These are phyloP conservation scores for Ganoderma boninense DNA, from an alignment of 1,284 basidiomycete genomes.

Conservation along the genomic window DNA sequence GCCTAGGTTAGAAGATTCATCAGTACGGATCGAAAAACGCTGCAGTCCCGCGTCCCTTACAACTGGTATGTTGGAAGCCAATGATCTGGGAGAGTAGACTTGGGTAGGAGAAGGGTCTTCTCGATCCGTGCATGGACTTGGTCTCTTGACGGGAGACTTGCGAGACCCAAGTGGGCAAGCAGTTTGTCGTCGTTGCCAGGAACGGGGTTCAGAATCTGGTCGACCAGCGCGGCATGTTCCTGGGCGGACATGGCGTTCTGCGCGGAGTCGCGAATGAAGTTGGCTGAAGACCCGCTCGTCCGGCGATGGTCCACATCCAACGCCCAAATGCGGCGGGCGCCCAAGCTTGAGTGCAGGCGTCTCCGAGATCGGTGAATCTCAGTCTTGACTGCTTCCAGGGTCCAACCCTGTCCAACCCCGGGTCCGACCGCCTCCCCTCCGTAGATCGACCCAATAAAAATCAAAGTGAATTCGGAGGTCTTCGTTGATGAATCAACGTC, in stretches of 20 bases:
- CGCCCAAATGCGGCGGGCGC: too few relatives aligned
- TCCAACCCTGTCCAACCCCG: too few relatives aligned
- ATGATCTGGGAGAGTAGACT: constrained; percentile 65
- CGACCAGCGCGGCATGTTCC: constrained; percentile 43
- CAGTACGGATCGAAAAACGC: constrained; percentile 16
- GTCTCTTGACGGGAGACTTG: constrained; percentile 62
- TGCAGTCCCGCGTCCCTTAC: constrained; percentile 51
- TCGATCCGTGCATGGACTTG: constrained; percentile 74
- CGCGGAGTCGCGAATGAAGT: not conserved
- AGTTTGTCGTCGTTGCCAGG: constrained; percentile 50
- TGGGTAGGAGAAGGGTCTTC: constrained; percentile 71
- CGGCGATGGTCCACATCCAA: too few relatives aligned
- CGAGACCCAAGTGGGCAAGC: constrained; percentile 63
- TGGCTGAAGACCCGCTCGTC: too few relatives aligned
- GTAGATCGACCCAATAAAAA: too few relatives aligned
- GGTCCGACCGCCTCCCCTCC: too few relatives aligned
- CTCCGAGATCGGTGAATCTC: too few relatives aligned
- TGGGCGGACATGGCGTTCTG: constrained; percentile 17
- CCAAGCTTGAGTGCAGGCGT: too few relatives aligned
- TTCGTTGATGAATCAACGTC: too few relatives aligned
- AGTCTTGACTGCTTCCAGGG: too few relatives aligned
- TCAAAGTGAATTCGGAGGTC: too few relatives aligned
- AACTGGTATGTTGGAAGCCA: constrained; percentile 82
- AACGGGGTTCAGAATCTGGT: constrained; percentile 56
- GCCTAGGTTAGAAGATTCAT: constrained; percentile 49